Conservation (phyloP, 192 early-diverging fungal genomes). For the Coemansia guatemalensis region DNA sequence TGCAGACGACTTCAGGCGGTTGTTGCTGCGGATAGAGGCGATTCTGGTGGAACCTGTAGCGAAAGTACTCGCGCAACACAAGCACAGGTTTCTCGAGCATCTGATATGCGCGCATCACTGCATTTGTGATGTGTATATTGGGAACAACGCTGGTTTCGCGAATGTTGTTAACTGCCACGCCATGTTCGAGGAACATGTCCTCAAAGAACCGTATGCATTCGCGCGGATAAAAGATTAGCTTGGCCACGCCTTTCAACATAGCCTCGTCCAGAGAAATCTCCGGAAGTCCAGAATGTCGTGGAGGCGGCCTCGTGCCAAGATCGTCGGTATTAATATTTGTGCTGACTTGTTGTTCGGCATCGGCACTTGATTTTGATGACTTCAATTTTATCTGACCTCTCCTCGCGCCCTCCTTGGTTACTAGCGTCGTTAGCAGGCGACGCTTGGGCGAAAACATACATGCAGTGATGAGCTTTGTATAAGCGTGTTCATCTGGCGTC, state of each 20-base stretch:
- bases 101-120: slow-evolving; percentile 45
- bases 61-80: slow-evolving; percentile 43
- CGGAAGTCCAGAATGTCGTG: slow-evolving; percentile 17
- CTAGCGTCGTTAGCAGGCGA: slow-evolving; percentile 16
- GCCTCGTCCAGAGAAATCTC: slow-evolving; percentile 8
- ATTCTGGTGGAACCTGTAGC: slow-evolving; percentile 33
- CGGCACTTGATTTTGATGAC: background rate
- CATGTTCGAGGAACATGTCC: slow-evolving; percentile 37
- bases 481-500: slow-evolving; percentile 28
- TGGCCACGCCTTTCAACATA: slow-evolving; percentile 8
- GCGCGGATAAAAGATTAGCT: slow-evolving; percentile 27
- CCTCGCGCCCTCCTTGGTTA: slow-evolving; percentile 4
- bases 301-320: background rate
- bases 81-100: slow-evolving; percentile 23
- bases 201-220: slow-evolving; percentile 44
- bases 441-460: slow-evolving; percentile 48
- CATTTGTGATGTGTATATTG: slow-evolving; percentile 43
- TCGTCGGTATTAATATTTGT: background rate
- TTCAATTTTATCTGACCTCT: background rate
- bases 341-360: background rate
- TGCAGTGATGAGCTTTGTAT: slow-evolving; percentile 49
- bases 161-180: slow-evolving; percentile 10
- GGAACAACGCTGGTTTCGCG: slow-evolving; percentile 10
- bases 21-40: slow-evolving; percentile 16
- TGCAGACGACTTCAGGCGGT: slow-evolving; percentile 23